These are phyloP conservation scores for Neoboletus brunneissimus DNA, from an alignment of 768 basidiomycete genomes.

Conservation along the genomic window DNA sequence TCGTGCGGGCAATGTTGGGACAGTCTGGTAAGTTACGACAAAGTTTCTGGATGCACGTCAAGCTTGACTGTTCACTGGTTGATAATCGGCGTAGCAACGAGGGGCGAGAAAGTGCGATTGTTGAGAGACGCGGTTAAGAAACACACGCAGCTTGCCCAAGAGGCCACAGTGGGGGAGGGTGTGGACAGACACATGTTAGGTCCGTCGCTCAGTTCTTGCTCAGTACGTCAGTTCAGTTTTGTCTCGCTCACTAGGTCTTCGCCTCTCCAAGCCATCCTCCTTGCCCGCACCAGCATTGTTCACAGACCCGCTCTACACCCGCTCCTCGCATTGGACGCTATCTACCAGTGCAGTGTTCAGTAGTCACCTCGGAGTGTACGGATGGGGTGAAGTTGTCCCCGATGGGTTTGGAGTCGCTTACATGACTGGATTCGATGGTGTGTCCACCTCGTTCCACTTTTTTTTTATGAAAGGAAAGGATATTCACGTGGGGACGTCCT, in stretches of 20 bases:
- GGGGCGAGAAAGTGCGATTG: conserved; percentile 46
- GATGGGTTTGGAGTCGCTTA: conserved; percentile 95
- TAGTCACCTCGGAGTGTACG: conserved; percentile 80
- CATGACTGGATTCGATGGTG: conserved; percentile 84
- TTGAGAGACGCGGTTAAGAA: conserved; percentile 60
- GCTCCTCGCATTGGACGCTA: conserved; percentile 80
- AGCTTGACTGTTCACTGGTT: background rate
- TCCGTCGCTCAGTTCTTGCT: conserved; percentile 29
- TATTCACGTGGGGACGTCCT: background rate
- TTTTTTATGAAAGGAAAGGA: background rate
- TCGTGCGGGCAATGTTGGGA: conserved; percentile 74
- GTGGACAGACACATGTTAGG: conserved; percentile 89
- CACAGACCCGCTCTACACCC: conserved; percentile 67
- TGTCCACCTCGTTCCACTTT: conserved; percentile 16
- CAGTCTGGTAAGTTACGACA: conserved; percentile 26
- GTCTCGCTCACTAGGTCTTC: conserved; percentile 53
- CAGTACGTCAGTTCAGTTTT: background rate
- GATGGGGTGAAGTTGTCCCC: conserved; percentile 95
- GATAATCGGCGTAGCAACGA: conserved; percentile 16
- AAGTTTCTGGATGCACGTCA: background rate
- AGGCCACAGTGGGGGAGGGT: conserved; percentile 66
- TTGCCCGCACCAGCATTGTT: conserved; percentile 71
- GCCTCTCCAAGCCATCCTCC: conserved; percentile 57
- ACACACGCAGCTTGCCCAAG: conserved; percentile 65
- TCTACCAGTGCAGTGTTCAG: conserved; percentile 89